Evolutionary conservation across 768 basidiomycete genomes (phyloP), one percentile per base, ranked within the genome.

Genomic region (Symmetrospora coprosmae): DNA sequence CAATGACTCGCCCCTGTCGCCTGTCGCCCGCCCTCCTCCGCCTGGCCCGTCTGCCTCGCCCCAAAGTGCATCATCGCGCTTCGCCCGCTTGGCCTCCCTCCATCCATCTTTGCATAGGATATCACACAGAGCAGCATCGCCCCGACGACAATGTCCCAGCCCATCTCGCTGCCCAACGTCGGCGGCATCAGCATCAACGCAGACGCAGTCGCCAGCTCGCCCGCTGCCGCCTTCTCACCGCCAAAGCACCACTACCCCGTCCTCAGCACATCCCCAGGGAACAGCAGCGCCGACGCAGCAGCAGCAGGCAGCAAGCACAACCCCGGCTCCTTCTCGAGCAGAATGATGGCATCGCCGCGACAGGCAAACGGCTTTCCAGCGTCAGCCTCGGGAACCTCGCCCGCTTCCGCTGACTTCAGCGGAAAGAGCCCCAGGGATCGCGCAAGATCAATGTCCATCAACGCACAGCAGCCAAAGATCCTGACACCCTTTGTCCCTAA

Each of bases 401-500:
- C 40, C 51, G 4, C 30, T 40, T 21, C 14, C 39, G 21, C 43
- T 31, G 33, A 30, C 55, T 7, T 43, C 34, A 17, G 11, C 25
- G 30, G 55, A 46, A 41, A 58, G 55, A 58, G 55, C 55, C 8
- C 8, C 9, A 46, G 43, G 25, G 13, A 46, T 9, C 13, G 55
- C 4, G n/a, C n/a, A n/a, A n/a, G n/a, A n/a, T 58, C 55, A 13
- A 58, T 58, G 55, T 58, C 55, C 8, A 9, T 27, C 6, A 38
- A 19, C 43, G 25, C 46, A n/a, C 55, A 58, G 34, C 27, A 35
- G 14, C 67, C 63, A 21, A 71, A 72, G 65, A 84, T 85, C 8
- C 79, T 78, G 0, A 87, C 71, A 5, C 85, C 87, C n/a, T 76
- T 74, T 1, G 72, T 61, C 50, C 37, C 48, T 17, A 50, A 61